Conservation (phyloP, 495 filamentous ascomycete genomes). For the Daldinia caldariorum region DNA sequence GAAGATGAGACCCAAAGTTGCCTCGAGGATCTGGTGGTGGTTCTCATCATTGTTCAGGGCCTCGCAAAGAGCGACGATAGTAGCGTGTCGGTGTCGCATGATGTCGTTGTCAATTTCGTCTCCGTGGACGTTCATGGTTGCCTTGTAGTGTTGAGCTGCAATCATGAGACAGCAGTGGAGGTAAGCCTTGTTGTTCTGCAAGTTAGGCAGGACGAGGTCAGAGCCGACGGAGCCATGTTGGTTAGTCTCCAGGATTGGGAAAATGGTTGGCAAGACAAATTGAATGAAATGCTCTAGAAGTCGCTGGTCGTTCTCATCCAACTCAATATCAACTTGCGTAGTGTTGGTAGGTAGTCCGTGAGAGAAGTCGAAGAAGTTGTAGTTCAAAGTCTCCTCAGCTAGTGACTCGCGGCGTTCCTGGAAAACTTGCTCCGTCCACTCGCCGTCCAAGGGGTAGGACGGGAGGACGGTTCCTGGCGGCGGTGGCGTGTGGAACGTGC, state of each 20-base stretch:
- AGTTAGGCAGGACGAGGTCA: slow-evolving; percentile 81
- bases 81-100: slow-evolving; percentile 89
- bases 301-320: slow-evolving; percentile 87
- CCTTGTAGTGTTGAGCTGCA: slow-evolving; percentile 92
- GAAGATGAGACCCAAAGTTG: slow-evolving; percentile 95
- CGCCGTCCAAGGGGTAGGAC: slow-evolving; percentile 71
- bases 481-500: slow-evolving; percentile 81
- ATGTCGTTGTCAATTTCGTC: slow-evolving; percentile 91
- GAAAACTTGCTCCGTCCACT: slow-evolving; percentile 80
- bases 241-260: slow-evolving; percentile 89
- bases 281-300: slow-evolving; percentile 93
- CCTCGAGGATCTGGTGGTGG: slow-evolving; percentile 89
- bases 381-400: slow-evolving; percentile 72
- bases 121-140: slow-evolving; percentile 68
- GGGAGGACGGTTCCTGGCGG: slow-evolving; percentile 68
- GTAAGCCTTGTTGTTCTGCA: slow-evolving; percentile 92
- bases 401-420: slow-evolving; percentile 71
- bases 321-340: slow-evolving; percentile 76
- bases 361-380: slow-evolving; percentile 80
- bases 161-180: slow-evolving; percentile 96
- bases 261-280: slow-evolving; percentile 86
- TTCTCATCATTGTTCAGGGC: slow-evolving; percentile 81
- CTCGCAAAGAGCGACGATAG: slow-evolving; percentile 85
- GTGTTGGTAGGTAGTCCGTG: slow-evolving; percentile 64
- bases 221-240: slow-evolving; percentile 80